phyloP scores from a whole-genome alignment of 1,139 yeast species.

The Kodamaea alishanica region DNA sequence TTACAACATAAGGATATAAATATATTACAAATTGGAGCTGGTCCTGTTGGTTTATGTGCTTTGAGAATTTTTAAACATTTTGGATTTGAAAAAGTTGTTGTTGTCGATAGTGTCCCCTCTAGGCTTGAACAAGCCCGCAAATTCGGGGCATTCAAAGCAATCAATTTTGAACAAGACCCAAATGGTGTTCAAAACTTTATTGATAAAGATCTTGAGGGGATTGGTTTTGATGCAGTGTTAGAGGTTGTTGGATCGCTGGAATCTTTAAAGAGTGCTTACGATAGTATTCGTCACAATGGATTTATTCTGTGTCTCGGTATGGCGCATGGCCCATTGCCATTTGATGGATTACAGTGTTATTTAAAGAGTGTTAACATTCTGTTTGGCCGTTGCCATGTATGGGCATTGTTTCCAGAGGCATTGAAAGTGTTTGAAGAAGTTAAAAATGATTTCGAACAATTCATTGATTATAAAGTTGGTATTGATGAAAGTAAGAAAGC shows the following conservation, averaged over 20 bases:
- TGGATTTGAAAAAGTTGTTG: conserved; percentile 47
- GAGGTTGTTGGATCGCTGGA: conserved; percentile 55
- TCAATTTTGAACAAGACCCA: conserved; percentile 40
- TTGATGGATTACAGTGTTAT: conserved; percentile 57
- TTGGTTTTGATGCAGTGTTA: conserved; percentile 55
- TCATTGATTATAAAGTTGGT: conserved; percentile 45
- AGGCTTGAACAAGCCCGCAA: conserved; percentile 43
- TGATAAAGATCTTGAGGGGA: conserved; percentile 26
- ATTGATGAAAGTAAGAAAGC: conserved; percentile 46
- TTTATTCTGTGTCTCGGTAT: conserved; percentile 59
- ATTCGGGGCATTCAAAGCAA: conserved; percentile 42
- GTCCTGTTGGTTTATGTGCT: conserved; percentile 64
- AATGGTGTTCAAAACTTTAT: conserved; percentile 25
- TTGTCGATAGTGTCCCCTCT: conserved; percentile 49
- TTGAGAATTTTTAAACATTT: conserved; percentile 43
- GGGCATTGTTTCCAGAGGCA: conserved; percentile 55
- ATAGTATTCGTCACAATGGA: conserved; percentile 56
- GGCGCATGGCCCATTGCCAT: conserved; percentile 58
- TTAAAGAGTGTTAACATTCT: conserved; percentile 54
- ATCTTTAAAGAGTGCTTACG: conserved; percentile 51
- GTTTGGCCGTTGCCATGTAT: conserved; percentile 64
- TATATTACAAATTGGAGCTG: conserved; percentile 56
- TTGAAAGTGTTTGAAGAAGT: conserved; percentile 45
- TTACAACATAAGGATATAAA: conserved; percentile 30
- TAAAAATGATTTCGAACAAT: conserved; percentile 42